Percentiles rank a stretch among this genome's conserved stretches.
Conservation (phyloP, 306 rosid species). For the Malus asiatica region DNA sequence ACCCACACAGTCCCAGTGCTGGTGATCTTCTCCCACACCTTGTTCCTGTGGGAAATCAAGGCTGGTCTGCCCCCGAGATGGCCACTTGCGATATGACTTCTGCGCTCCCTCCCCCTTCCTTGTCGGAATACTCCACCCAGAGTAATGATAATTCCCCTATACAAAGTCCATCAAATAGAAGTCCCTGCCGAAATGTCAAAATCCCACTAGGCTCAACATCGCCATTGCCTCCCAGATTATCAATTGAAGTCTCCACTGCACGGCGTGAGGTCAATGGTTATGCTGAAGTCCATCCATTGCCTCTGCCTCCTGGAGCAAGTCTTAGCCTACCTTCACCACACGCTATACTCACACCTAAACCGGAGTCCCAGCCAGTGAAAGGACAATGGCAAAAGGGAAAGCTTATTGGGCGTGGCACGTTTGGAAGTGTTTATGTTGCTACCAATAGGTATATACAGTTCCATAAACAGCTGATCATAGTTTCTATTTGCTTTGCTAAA, state of each 20-base stretch:
- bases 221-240: constrained; percentile 27
- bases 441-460: constrained; percentile 59
- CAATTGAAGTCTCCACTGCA: constrained; percentile 26
- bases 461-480: constrained; percentile 2
- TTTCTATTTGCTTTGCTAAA: constrained; percentile 11
- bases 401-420: constrained; percentile 97
- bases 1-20: constrained; percentile 36
- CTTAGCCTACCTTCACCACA: not conserved
- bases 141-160: constrained; percentile 54
- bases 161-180: constrained; percentile 47
- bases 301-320: constrained; percentile 78
- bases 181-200: constrained; percentile 31
- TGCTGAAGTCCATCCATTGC: constrained; percentile 68
- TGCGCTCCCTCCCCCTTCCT: constrained; percentile 38
- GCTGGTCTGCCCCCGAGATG: constrained; percentile 86
- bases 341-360: constrained; percentile 19
- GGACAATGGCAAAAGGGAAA: constrained; percentile 93
- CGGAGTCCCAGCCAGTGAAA: constrained; percentile 51
- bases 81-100: constrained; percentile 19
- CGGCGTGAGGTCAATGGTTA: constrained; percentile 47
- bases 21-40: constrained; percentile 41
- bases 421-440: constrained; percentile 91
- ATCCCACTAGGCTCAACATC: constrained; percentile 49
- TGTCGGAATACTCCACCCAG: constrained; percentile 33
- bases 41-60: constrained; percentile 40